Percentiles rank a stretch among this genome's conserved stretches.
phyloP scores from a whole-genome alignment of 2,329 filamentous ascomycete species.

The Parastagonospora nodorum region DNA sequence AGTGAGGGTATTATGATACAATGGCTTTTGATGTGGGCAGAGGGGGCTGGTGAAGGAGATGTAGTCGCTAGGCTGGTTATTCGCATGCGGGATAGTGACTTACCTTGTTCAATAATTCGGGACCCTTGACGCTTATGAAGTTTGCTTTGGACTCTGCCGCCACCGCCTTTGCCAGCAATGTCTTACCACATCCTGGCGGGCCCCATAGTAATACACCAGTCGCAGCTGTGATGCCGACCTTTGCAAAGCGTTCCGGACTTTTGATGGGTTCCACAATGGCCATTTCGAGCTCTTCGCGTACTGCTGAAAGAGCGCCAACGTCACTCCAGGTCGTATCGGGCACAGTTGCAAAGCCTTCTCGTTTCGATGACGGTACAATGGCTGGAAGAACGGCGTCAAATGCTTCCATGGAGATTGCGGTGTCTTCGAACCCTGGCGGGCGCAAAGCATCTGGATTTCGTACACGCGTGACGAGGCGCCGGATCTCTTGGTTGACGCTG shows the following conservation, averaged over 20 bases:
- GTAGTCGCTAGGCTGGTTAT: background rate
- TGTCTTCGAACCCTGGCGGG: conserved; percentile 59
- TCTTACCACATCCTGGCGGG: conserved; percentile 95
- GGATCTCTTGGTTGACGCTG: background rate
- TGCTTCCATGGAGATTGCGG: conserved; percentile 67
- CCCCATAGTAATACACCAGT: conserved; percentile 95
- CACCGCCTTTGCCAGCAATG: conserved; percentile 91
- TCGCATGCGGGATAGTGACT: conserved; percentile 1
- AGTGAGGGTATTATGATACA: background rate
- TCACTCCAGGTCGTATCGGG: conserved; percentile 92
- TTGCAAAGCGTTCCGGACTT: conserved; percentile 75
- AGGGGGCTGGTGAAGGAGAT: background rate
- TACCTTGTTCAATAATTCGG: conserved; percentile 88
- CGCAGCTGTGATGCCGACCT: conserved; percentile 78
- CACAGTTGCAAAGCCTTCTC: conserved; percentile 93
- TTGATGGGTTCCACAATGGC: conserved; percentile 91
- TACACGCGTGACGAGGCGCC: conserved; percentile 39
- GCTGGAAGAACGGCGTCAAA: conserved; percentile 76
- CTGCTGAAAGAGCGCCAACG: conserved; percentile 80
- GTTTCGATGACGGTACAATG: conserved; percentile 80
- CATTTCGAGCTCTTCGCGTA: conserved; percentile 79
- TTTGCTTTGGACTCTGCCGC: conserved; percentile 95
- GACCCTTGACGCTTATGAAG: conserved; percentile 97
- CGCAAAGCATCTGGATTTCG: conserved; percentile 54
- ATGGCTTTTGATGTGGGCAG: too few relatives aligned